phyloP scores from a whole-genome alignment of 2,329 filamentous ascomycete species.

The Venturia carpophila region DNA sequence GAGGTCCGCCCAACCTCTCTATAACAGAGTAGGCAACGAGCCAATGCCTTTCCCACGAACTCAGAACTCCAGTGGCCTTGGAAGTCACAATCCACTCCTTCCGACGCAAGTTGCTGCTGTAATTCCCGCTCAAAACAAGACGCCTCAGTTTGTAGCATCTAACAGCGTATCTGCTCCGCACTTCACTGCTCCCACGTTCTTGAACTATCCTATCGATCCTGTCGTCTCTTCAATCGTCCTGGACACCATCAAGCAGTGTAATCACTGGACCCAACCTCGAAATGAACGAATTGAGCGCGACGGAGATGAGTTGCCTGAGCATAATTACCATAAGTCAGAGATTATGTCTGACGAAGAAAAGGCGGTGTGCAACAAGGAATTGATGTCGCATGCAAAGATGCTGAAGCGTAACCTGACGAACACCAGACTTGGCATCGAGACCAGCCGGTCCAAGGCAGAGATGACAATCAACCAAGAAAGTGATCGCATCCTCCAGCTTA shows the following conservation, averaged over 20 bases:
- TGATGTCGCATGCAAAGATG: background rate
- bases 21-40: background rate
- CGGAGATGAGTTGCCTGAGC: background rate
- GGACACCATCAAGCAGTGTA: background rate
- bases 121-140: background rate
- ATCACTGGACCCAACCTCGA: background rate
- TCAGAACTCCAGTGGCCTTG: background rate
- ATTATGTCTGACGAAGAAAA: background rate
- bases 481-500: constrained; percentile 31
- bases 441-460: constrained; percentile 24
- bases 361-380: background rate
- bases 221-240: background rate
- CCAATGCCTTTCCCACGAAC: background rate
- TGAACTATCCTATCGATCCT: background rate
- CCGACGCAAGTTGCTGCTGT: background rate
- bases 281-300: background rate
- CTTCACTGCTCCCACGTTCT: background rate
- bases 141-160: background rate
- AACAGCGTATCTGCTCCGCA: background rate
- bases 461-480: constrained; percentile 37
- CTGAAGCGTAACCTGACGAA: background rate
- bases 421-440: constrained; percentile 22
- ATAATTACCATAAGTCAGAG: background rate
- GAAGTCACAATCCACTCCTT: background rate
- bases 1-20: background rate